These are phyloP conservation scores for Pythium scleroteichum DNA, from an alignment of 352 stramenopile genomes.

Conservation along the genomic window DNA sequence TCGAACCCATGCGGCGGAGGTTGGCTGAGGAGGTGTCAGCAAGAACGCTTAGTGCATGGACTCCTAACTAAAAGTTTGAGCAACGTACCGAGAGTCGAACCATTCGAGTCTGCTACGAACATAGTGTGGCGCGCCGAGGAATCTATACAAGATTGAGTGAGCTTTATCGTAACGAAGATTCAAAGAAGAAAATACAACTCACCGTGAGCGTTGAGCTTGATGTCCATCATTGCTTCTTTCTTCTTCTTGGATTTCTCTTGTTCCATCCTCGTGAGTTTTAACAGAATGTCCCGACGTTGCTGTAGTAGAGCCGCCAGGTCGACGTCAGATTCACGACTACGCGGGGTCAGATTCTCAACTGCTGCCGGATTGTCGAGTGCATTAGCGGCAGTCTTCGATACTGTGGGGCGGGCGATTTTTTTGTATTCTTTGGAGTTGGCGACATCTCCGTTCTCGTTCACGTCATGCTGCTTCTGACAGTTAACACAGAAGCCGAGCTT, in stretches of 20 bases:
- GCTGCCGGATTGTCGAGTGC: constrained; percentile 78
- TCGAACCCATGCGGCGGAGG: constrained; percentile 55
- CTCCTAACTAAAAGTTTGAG: neutral
- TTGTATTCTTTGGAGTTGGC: constrained; percentile 79
- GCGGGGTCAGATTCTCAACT: constrained; percentile 42
- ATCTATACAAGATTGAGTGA: constrained; percentile 18
- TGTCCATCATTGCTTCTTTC: constrained; percentile 29
- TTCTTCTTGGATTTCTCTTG: constrained; percentile 56
- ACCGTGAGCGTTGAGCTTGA: constrained; percentile 49
- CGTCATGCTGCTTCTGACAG: constrained; percentile 89
- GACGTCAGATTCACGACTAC: constrained; percentile 74
- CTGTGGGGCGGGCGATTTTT: constrained; percentile 70
- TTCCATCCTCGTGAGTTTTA: constrained; percentile 64
- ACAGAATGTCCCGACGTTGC: constrained; percentile 77
- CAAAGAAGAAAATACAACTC: constrained; percentile 20
- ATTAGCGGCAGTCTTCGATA: constrained; percentile 73
- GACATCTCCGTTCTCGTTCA: constrained; percentile 67
- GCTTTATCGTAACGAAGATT: neutral
- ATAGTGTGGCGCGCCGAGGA: constrained; percentile 44
- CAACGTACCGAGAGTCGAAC: constrained; percentile 38
- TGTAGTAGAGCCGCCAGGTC: constrained; percentile 70
- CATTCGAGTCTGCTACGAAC: constrained; percentile 39
- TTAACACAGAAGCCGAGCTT: constrained; percentile 89
- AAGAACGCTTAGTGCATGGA: neutral
- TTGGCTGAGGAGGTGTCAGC: constrained; percentile 35